Evolutionary conservation across 2,329 filamentous ascomycete species (phyloP), one percentile per base, ranked within the genome.

Genomic region (Trichoderma pleuroti): DNA sequence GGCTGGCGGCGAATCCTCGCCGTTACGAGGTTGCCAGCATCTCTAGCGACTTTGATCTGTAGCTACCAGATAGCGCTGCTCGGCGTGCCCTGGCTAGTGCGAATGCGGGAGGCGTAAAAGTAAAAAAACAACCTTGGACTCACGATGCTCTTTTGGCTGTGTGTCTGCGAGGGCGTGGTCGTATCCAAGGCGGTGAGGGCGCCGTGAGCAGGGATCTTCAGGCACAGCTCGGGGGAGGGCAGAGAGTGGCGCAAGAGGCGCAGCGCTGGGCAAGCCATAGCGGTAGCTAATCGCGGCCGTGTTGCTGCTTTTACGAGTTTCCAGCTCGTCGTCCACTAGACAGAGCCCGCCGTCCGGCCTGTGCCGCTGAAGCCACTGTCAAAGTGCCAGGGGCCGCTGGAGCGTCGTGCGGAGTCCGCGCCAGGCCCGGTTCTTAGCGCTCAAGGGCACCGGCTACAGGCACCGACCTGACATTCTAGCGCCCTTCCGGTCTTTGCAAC

Each of bases 171-270:
- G 63, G 69, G 69, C 16, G 69, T 71, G 62, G 10, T 2, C 8
- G 28, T 71, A 61, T 36, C 60, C 63, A 68, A 67, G 54, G 63
- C 69, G 63, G 62, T 71, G 69, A 68, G 60, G 32, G 42, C 54
- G 42, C 10, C 56, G 5, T 32, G 42, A 30, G 39, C 59, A 61
- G 59, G 56, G 57, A 69, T 62, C 56, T 63, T 69, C 67, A 69
- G 67, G 65, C 56, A 68, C 65, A 39, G 65, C 54, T 52, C 56
- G 65, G 46, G 46, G 21, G 42, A 30, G 16, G 65, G 39, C 54
- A 49, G 21, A 42, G 26, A 67, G 54, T 59, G 65, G 65, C 65
- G 54, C 63, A 56, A 67, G 54, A 42, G 65, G 65, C 65, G 36
- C 49, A 56, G 63, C 49, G 46, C 62, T 36, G 54, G 8, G 54